A percentile compares a stretch with the other conserved stretches of the same genome.
Conservation (phyloP, 2,329 filamentous ascomycete species). For the Trichoderma sp. region DNA sequence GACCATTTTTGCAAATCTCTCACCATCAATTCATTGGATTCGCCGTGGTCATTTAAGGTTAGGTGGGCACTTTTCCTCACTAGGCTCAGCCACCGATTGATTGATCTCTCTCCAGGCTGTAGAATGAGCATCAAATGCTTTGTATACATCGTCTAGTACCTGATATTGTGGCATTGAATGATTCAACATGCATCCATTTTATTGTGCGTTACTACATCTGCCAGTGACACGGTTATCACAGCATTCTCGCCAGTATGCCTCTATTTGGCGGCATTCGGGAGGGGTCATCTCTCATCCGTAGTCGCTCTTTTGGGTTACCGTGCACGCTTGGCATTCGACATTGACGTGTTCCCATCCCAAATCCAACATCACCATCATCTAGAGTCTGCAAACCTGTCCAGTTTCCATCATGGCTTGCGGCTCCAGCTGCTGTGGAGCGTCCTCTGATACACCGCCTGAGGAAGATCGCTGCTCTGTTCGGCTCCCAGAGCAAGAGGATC, state of each 20-base stretch:
- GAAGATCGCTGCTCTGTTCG: neutral
- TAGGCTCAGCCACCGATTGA: neutral
- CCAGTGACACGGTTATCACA: neutral
- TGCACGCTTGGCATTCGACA: neutral
- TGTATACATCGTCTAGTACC: neutral
- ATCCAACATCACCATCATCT: neutral
- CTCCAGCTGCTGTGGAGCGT: neutral
- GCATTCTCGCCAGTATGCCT: neutral
- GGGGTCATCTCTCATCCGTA: neutral
- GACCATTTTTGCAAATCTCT: neutral
- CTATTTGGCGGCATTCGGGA: neutral
- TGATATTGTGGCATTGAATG: neutral
- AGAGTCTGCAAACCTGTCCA: neutral
- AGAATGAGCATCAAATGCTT: neutral
- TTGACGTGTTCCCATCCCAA: neutral
- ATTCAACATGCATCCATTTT: neutral
- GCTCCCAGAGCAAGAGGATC: neutral
- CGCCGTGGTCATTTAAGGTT: neutral
- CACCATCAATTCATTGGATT: neutral
- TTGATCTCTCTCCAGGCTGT: neutral
- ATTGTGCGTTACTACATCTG: neutral
- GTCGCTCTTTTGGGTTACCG: neutral
- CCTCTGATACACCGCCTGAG: neutral
- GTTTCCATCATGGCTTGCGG: neutral
- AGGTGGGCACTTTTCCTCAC: neutral